Conservation (phyloP, 2,329 filamentous ascomycete species). For the Hypoxylon sp. region DNA sequence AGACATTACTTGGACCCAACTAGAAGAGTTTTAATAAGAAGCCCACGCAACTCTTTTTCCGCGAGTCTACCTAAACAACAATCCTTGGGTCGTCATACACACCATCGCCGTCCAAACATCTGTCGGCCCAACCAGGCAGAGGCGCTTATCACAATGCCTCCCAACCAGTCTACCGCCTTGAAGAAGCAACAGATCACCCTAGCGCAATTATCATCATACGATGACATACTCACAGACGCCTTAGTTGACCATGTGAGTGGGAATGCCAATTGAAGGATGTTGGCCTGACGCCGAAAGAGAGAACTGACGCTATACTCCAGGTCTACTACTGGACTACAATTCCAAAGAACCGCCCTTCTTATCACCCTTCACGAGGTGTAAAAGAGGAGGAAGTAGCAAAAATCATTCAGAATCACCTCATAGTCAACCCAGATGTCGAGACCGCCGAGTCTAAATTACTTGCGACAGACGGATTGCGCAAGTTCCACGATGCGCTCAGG, state of each 20-base stretch:
- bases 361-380: slow-evolving; percentile 85
- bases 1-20: slow-evolving; percentile 15
- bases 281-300: slow-evolving; percentile 20
- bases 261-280: slow-evolving; percentile 1
- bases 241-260: slow-evolving; percentile 90
- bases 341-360: slow-evolving; percentile 91
- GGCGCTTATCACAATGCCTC: slow-evolving; percentile 53
- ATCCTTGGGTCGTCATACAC: slow-evolving; percentile 4
- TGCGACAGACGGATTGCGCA: slow-evolving; percentile 77
- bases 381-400: slow-evolving; percentile 72
- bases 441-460: slow-evolving; percentile 80
- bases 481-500: slow-evolving; percentile 75
- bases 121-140: slow-evolving; percentile 12
- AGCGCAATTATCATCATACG: slow-evolving; percentile 89
- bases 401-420: slow-evolving; percentile 73
- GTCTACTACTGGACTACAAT: slow-evolving; percentile 97
- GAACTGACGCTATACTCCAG: slow-evolving; percentile 60
- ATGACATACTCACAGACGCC: slow-evolving; percentile 95
- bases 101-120: slow-evolving; percentile 4
- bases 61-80: background rate
- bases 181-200: slow-evolving; percentile 84
- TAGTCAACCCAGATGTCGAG: slow-evolving; percentile 78
- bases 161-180: slow-evolving; percentile 51
- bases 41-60: background rate
- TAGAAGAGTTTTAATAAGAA: slow-evolving; percentile 15